A percentile compares a stretch with the other conserved stretches of the same genome.
Conservation (phyloP, 2,329 filamentous ascomycete species). For the Sordariomycetes sp. region DNA sequence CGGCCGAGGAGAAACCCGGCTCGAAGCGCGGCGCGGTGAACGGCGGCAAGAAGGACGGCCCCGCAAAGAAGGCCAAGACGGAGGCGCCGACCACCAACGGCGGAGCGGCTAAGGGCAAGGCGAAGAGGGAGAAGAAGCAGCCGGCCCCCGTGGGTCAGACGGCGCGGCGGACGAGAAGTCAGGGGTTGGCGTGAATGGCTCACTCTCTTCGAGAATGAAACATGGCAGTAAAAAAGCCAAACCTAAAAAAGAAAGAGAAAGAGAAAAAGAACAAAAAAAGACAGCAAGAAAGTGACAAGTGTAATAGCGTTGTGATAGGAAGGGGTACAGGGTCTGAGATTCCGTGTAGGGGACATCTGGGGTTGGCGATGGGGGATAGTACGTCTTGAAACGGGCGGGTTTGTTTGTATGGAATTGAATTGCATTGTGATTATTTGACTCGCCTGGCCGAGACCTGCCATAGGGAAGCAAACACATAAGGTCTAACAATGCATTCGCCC, state of each 20-base stretch:
- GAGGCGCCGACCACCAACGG: slow-evolving; percentile 14
- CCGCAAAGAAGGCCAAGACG: slow-evolving; percentile 28
- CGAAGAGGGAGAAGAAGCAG: slow-evolving; percentile 26
- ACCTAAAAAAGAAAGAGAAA: not conserved
- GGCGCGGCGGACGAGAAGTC: slow-evolving; percentile 30
- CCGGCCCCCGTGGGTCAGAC: slow-evolving; percentile 21
- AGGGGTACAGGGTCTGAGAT: not conserved
- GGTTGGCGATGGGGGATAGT: not conserved
- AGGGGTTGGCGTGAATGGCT: slow-evolving; percentile 20
- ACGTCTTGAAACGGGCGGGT: not conserved
- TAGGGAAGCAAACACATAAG: too few relatives aligned
- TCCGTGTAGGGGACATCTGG: not conserved
- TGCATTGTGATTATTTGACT: not conserved
- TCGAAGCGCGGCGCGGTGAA: slow-evolving; percentile 29
- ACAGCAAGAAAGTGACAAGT: not conserved
- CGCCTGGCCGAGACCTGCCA: not conserved
- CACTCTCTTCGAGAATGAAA: not conserved
- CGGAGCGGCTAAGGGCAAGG: slow-evolving; percentile 9
- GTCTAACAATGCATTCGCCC: too few relatives aligned
- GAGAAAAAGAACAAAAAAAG: not conserved
- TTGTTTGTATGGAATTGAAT: not conserved
- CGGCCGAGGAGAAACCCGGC: slow-evolving; percentile 12
- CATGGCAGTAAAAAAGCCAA: too few relatives aligned
- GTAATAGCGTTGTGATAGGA: not conserved
- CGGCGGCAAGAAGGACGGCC: slow-evolving; percentile 9